A percentile compares a stretch with the other conserved stretches of the same genome.
Evolutionary conservation across 2,329 filamentous ascomycete species (phyloP).

Genomic region (Diaporthe vexans): DNA sequence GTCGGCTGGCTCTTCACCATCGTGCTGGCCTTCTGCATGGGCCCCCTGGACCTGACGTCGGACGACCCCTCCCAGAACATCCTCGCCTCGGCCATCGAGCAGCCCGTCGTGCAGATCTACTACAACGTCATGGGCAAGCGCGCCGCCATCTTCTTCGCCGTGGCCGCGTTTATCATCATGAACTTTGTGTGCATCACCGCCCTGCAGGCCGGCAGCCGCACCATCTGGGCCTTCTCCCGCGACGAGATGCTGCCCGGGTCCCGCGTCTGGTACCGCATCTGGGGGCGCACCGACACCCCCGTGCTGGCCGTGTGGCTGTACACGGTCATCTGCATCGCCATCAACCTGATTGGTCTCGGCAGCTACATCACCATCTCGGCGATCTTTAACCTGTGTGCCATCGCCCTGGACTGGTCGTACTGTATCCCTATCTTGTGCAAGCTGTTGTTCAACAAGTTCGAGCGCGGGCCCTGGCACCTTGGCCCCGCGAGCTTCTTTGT

Average conservation of each 20-base stretch:
- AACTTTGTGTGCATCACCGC: conserved; percentile 72
- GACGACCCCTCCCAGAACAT: conserved; percentile 57
- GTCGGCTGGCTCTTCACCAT: conserved; percentile 71
- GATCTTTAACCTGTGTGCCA: conserved; percentile 68
- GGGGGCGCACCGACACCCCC: conserved; percentile 63
- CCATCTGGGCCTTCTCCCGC: conserved; percentile 68
- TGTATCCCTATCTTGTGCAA: conserved; percentile 70
- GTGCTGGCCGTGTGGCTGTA: conserved; percentile 69
- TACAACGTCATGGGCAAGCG: conserved; percentile 68
- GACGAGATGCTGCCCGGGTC: conserved; percentile 64
- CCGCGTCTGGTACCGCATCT: conserved; percentile 63
- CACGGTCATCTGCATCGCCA: conserved; percentile 65
- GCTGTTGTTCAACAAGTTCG: conserved; percentile 61
- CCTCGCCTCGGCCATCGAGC: conserved; percentile 59
- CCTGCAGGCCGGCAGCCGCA: conserved; percentile 66
- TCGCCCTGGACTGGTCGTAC: conserved; percentile 69
- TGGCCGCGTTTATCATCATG: conserved; percentile 70
- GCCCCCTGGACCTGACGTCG: conserved; percentile 45
- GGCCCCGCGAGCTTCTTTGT: conserved; percentile 57
- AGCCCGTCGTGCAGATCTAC: conserved; percentile 70
- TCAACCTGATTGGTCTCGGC: conserved; percentile 71
- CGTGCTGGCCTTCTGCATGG: conserved; percentile 70
- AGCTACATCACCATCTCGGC: conserved; percentile 66
- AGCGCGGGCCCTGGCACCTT: conserved; percentile 66
- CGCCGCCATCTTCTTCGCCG: conserved; percentile 67